Percentiles rank a stretch among this genome's conserved stretches.
Evolutionary conservation across 2,329 filamentous ascomycete species (phyloP).

Genomic region (Penicillium griseofulvum): DNA sequence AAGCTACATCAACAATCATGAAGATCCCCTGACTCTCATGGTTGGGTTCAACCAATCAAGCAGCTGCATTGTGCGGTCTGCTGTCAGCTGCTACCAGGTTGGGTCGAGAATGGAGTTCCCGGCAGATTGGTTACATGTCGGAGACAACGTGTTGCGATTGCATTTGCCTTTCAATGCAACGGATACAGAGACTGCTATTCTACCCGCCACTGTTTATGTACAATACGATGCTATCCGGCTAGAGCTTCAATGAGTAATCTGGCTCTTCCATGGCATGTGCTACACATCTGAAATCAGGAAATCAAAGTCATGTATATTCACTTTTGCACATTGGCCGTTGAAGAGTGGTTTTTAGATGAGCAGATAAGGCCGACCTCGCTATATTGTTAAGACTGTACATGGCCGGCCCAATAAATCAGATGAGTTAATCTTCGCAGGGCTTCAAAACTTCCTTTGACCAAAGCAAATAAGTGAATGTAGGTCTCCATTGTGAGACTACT

Average conservation of each 20-base stretch:
- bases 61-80: slow-evolving; percentile 61
- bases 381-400: too few species aligned
- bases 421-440: too few species aligned
- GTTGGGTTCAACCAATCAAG: slow-evolving; percentile 54
- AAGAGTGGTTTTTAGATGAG: neutral
- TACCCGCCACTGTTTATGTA: slow-evolving; percentile 58
- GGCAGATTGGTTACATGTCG: slow-evolving; percentile 48
- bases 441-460: too few species aligned
- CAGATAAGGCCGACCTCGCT: too few species aligned
- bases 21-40: slow-evolving; percentile 26
- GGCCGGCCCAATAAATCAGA: too few species aligned
- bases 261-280: neutral
- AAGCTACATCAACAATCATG: slow-evolving; percentile 48
- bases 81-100: slow-evolving; percentile 61
- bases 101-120: slow-evolving; percentile 60
- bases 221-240: slow-evolving; percentile 65
- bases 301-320: neutral
- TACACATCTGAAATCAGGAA: neutral
- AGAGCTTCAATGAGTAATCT: slow-evolving; percentile 43
- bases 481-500: neutral
- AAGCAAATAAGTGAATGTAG: too few species aligned
- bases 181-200: slow-evolving; percentile 57
- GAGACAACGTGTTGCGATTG: slow-evolving; percentile 56
- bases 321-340: neutral
- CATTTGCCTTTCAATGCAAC: slow-evolving; percentile 61